These are phyloP conservation scores for Camelina laxa DNA, from an alignment of 345 rosid species.

Conservation along the genomic window DNA sequence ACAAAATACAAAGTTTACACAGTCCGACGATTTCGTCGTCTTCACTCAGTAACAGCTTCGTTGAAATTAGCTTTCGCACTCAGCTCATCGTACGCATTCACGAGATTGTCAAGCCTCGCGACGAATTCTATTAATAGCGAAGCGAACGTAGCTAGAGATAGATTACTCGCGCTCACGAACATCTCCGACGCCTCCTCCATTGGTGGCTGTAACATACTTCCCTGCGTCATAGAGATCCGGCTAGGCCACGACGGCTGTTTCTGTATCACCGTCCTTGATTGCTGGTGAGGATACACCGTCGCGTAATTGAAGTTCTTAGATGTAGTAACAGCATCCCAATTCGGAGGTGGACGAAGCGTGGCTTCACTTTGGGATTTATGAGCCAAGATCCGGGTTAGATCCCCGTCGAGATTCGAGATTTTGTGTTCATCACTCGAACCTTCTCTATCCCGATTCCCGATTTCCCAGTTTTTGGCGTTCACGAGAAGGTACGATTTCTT, in stretches of 20 bases:
- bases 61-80: constrained; percentile 67
- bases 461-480: constrained; percentile 54
- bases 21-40: not conserved
- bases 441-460: constrained; percentile 27
- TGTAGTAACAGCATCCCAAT: constrained; percentile 27
- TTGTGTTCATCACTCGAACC: constrained; percentile 50
- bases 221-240: constrained; percentile 39
- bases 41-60: constrained; percentile 44
- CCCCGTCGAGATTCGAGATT: constrained; percentile 49
- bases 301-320: not conserved
- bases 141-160: constrained; percentile 82
- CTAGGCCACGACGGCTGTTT: constrained; percentile 64
- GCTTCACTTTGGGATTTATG: constrained; percentile 56
- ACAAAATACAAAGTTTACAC: too few relatives aligned
- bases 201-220: constrained; percentile 26
- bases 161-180: constrained; percentile 74
- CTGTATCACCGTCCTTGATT: constrained; percentile 26
- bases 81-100: constrained; percentile 64
- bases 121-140: constrained; percentile 83
- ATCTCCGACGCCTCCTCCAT: constrained; percentile 51
- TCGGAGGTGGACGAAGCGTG: constrained; percentile 31
- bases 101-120: constrained; percentile 75
- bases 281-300: not conserved
- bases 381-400: constrained; percentile 45
- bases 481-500: constrained; percentile 53